Evolutionary conservation across 2,329 filamentous ascomycete species (phyloP).

Genomic region (Pyrenochaeta sp.): DNA sequence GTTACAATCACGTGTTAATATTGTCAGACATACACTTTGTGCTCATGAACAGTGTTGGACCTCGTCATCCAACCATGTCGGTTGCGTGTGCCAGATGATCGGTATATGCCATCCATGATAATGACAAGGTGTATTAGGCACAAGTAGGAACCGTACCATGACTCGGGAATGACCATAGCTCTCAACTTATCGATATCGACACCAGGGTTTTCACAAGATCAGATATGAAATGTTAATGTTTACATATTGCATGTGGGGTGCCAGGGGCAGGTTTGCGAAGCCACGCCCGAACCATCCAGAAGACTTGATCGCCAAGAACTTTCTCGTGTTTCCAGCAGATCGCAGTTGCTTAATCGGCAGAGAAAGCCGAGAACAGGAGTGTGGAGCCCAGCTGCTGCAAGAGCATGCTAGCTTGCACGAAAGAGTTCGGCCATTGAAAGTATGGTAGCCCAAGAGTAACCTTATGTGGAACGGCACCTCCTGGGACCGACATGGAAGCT

Average conservation of each 20-base stretch:
- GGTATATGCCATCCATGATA: background rate
- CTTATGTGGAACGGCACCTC: background rate
- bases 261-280: background rate
- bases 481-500: background rate
- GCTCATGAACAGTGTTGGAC: background rate
- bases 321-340: background rate
- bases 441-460: background rate
- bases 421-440: too few species aligned
- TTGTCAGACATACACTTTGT: background rate
- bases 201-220: background rate
- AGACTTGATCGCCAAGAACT: background rate
- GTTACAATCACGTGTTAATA: background rate
- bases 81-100: background rate
- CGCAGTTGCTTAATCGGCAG: background rate
- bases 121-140: background rate
- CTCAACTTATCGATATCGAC: slow-evolving; percentile 4
- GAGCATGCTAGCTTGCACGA: background rate
- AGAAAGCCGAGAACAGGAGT: slow-evolving; percentile 5
- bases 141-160: background rate
- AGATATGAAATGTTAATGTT: background rate
- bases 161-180: background rate
- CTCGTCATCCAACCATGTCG: background rate
- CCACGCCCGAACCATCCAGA: background rate
- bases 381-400: background rate
- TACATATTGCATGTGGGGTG: slow-evolving; percentile 6